Base-by-base conservation (phyloP, 345 rosid species). In the Lepidium aucheri region DNA sequence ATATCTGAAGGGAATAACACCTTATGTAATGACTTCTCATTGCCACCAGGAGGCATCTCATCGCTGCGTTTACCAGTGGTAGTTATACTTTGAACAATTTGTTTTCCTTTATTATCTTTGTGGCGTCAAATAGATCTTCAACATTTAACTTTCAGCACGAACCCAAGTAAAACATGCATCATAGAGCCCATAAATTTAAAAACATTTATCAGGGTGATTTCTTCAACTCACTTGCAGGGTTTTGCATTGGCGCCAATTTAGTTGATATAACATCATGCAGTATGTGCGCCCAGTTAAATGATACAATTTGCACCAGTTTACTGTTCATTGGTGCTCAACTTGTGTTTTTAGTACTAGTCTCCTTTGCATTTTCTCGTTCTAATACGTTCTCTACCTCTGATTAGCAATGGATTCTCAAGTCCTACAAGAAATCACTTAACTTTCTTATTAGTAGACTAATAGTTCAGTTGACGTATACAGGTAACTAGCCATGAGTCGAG, bases 51-150 rank as follows among this genome's bases (percentile, higher is more conserved):
- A 56, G 89, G 88, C 81, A 71, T 88, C 75, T 81, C 96, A 15
- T 89, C 95, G 36, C 81, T 95, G 56, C 97, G 64, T 41, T 79
- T 95, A 65, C 99, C 99, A 51, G 85, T 83, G 96, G 99, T 95
- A 87, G 82, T 84, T 75, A 77, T 82, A 73, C 78, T 64, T 28
- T 52, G 4, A 39, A 51, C 50, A 41, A 13, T 54, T 28, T 38
- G 3, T 15, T 34, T 28, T 34, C 7, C 8, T n/a, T 12, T 16
- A 16, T 12, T 16, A 16, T 41, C 47, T 33, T 33, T 53, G 63
- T 66, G 46, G 63, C 53, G 13, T 39, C 42, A 14, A 50, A 41
- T 10, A 42, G 44, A 22, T 69, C 13, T 28, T 59, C 11, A 9
- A 15, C 22, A 42, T 51, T 22, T 16, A 50, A 47, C 60, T 51